Evolutionary conservation across 1,284 basidiomycete genomes (phyloP).

Genomic region (Ceraceosorus guamensis): DNA sequence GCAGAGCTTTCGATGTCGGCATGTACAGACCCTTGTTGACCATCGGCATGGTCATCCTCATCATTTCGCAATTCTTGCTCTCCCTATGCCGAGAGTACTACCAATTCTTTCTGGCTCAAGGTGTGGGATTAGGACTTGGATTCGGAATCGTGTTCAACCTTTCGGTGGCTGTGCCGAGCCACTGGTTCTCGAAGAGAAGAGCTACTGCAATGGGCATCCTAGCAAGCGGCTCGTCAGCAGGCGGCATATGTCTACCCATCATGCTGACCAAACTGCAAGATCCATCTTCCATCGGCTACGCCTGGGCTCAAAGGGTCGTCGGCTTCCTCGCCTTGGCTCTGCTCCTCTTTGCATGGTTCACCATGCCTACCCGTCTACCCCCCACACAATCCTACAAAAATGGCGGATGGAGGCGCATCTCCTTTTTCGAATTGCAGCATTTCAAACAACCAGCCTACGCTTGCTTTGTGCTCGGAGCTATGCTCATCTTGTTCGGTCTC

Average conservation of each 20-base stretch:
- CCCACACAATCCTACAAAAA: not conserved
- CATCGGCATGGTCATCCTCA: slow-evolving; percentile 2
- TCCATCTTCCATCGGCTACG: slow-evolving; percentile 20
- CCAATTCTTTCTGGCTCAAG: slow-evolving; percentile 36
- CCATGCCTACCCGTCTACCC: slow-evolving; percentile 6
- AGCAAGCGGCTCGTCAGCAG: slow-evolving; percentile 27
- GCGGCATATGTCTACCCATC: slow-evolving; percentile 37
- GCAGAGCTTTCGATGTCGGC: slow-evolving; percentile 6
- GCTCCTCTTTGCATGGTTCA: slow-evolving; percentile 3
- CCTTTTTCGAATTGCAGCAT: slow-evolving; percentile 10
- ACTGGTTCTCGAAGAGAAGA: slow-evolving; percentile 6
- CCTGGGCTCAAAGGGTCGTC: slow-evolving; percentile 14
- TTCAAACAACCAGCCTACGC: slow-evolving; percentile 7
- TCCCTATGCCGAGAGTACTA: slow-evolving; percentile 32
- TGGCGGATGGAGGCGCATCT: slow-evolving; percentile 8
- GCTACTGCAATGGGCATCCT: slow-evolving; percentile 19
- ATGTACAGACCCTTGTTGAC: slow-evolving; percentile 5
- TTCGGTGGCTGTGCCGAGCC: slow-evolving; percentile 3
- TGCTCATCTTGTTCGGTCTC: slow-evolving; percentile 14
- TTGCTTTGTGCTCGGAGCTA: slow-evolving; percentile 7
- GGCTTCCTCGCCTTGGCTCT: slow-evolving; percentile 2
- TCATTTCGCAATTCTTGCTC: slow-evolving; percentile 24
- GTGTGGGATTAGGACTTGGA: slow-evolving; percentile 26
- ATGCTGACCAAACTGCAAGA: slow-evolving; percentile 19
- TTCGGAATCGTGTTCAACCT: slow-evolving; percentile 19